These are phyloP conservation scores for Ilex asprella DNA, from an alignment of 257 asterid genomes.

Conservation along the genomic window DNA sequence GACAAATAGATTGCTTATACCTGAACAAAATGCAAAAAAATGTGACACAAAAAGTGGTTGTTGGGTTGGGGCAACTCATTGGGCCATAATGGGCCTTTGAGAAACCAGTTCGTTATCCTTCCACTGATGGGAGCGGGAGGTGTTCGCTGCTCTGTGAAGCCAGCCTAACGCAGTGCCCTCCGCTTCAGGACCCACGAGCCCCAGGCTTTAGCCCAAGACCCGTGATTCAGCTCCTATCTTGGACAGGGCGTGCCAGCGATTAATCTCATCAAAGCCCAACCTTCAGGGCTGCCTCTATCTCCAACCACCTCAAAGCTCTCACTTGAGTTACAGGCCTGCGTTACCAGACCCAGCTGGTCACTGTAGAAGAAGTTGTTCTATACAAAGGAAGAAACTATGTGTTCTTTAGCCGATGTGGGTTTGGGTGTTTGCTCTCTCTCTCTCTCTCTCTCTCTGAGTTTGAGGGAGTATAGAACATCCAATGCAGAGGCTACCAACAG, in stretches of 20 bases:
- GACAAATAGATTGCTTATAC: no score
- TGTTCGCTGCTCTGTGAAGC: background rate
- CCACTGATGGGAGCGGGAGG: background rate
- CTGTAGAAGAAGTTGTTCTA: background rate
- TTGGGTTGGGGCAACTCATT: background rate
- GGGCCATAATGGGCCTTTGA: background rate
- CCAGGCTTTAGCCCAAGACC: background rate
- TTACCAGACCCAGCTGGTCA: background rate
- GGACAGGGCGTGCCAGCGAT: background rate
- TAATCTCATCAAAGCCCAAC: background rate
- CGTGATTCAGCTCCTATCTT: background rate
- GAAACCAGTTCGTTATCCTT: background rate
- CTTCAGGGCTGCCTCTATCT: background rate
- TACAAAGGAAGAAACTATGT: no score
- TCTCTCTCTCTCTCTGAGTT: no score
- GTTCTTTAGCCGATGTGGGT: no score
- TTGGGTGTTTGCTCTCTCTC: no score
- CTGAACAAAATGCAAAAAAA: no score
- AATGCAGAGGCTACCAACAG: no score
- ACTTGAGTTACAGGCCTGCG: background rate
- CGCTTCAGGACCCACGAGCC: background rate
- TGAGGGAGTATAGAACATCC: no score
- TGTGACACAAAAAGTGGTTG: background rate
- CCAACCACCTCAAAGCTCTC: background rate
- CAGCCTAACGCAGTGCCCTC: constrained; percentile 1